These are phyloP conservation scores for Eruca vesicaria DNA, from an alignment of 441 rosid genomes.

Conservation along the genomic window DNA sequence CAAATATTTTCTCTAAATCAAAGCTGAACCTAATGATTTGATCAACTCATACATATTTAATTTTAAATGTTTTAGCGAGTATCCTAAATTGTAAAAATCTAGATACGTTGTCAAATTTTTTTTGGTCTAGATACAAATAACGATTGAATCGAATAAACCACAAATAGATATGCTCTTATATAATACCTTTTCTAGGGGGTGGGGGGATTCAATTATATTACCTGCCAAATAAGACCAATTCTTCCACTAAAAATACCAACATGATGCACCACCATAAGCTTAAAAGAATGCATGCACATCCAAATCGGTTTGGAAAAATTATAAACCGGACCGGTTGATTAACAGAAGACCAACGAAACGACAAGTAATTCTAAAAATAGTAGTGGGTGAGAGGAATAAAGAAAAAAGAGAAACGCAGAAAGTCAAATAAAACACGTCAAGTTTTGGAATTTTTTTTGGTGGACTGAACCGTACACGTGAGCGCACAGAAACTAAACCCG, in stretches of 20 bases:
- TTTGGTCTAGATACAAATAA: neutral
- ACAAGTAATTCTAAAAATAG: neutral
- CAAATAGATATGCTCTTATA: neutral
- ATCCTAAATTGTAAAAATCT: neutral
- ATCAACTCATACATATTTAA: no score
- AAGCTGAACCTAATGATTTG: no score
- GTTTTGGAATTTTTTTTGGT: neutral
- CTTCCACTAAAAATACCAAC: no score
- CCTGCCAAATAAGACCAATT: no score
- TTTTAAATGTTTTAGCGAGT: neutral
- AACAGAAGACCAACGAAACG: neutral
- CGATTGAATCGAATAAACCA: neutral
- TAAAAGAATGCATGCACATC: neutral
- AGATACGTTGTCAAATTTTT: no score
- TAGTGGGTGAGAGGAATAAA: neutral
- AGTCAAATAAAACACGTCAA: slow-evolving; percentile 13
- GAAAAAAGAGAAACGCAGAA: neutral
- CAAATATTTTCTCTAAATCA: no score
- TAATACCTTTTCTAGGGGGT: no score
- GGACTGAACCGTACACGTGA: slow-evolving; percentile 31
- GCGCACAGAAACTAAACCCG: slow-evolving; percentile 65
- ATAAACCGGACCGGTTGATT: neutral
- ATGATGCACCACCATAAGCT: neutral
- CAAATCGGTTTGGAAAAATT: neutral
- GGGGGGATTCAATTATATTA: no score